phyloP scores from a whole-genome alignment of 352 stramenopile genomes.

The Pythium aristosporum region DNA sequence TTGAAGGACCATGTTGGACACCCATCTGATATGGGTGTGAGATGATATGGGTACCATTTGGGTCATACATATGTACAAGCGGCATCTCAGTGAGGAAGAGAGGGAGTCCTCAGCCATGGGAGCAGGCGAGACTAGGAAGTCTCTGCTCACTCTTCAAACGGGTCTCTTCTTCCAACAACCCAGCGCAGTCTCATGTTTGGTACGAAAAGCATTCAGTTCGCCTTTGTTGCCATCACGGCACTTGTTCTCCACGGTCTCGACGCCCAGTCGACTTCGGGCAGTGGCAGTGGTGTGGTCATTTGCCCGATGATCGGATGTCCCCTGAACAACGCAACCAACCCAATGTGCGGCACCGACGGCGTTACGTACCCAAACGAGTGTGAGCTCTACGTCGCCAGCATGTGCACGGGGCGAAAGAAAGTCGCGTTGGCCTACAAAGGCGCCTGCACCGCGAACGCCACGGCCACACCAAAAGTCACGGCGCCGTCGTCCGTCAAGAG shows the following conservation, averaged over 20 bases:
- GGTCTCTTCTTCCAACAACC: background rate
- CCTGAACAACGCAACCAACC: slow-evolving; percentile 2
- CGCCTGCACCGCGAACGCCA: background rate
- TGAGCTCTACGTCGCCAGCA: slow-evolving; percentile 30
- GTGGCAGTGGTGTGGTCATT: slow-evolving; percentile 24
- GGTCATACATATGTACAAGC: too few species aligned
- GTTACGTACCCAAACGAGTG: slow-evolving; percentile 55
- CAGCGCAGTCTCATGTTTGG: background rate
- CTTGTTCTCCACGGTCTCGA: background rate
- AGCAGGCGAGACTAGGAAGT: too few species aligned
- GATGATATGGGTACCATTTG: too few species aligned
- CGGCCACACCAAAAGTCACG: background rate
- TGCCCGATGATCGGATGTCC: slow-evolving; percentile 5
- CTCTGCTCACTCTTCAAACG: background rate
- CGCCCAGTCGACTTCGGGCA: slow-evolving; percentile 1
- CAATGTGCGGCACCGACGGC: slow-evolving; percentile 51
- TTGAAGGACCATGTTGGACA: too few species aligned
- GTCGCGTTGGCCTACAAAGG: background rate
- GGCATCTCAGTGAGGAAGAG: too few species aligned
- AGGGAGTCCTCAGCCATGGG: too few species aligned
- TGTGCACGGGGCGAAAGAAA: background rate
- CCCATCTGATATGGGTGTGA: too few species aligned
- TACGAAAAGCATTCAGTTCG: background rate
- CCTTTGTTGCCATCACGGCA: background rate
- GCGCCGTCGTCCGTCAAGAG: background rate